These are phyloP conservation scores for Paulownia fortunei DNA, from an alignment of 257 asterid genomes.

Conservation along the genomic window DNA sequence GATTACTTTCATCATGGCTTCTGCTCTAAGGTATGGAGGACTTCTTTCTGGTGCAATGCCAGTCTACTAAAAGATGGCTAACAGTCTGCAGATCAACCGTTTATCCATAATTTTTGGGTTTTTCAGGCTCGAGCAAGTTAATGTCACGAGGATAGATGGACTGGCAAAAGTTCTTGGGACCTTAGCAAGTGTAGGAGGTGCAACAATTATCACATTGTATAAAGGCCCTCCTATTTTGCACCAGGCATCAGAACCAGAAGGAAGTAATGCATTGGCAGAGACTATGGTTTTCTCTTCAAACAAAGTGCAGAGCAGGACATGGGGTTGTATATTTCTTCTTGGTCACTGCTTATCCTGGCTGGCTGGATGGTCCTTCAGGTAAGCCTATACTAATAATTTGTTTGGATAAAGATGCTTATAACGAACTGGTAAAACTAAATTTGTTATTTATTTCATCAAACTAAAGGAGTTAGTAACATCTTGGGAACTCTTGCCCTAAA, in stretches of 20 bases:
- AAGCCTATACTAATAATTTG: background rate
- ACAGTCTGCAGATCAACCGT: background rate
- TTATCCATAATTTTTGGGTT: background rate
- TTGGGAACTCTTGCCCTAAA: too few species aligned
- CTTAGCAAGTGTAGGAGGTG: constrained; percentile 79
- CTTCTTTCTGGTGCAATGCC: too few species aligned
- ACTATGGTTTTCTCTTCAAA: constrained; percentile 32
- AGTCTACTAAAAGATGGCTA: background rate
- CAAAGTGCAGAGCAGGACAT: constrained; percentile 67
- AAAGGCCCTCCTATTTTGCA: constrained; percentile 74
- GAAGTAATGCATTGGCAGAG: constrained; percentile 32
- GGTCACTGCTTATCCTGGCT: constrained; percentile 92
- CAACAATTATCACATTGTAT: constrained; percentile 72
- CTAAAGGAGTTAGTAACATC: too few species aligned
- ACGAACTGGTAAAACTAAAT: too few species aligned
- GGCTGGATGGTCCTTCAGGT: constrained; percentile 96
- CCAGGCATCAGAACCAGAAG: constrained; percentile 23
- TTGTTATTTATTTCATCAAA: too few species aligned
- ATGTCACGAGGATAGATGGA: constrained; percentile 64
- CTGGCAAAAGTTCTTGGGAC: constrained; percentile 81
- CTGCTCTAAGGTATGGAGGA: constrained; percentile 54
- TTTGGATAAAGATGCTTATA: background rate
- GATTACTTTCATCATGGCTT: constrained; percentile 67
- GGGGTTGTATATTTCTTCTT: constrained; percentile 77
- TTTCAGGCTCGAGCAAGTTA: constrained; percentile 60